phyloP scores from a whole-genome alignment of 352 stramenopile genomes.

The Phytophthora ohioensis region DNA sequence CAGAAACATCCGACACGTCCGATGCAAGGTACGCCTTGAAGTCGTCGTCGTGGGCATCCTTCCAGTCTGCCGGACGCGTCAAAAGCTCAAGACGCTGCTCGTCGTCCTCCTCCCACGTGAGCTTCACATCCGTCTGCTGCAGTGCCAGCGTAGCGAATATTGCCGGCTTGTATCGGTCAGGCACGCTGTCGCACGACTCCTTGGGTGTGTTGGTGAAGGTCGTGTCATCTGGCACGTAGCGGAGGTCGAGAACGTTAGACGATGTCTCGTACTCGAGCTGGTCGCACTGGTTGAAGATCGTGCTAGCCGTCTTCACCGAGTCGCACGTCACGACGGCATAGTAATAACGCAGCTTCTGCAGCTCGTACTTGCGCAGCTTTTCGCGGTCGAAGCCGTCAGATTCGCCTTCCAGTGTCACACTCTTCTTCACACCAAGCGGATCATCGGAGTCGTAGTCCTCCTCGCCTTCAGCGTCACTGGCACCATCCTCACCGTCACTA shows the following conservation, averaged over 20 bases:
- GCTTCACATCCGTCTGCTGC: slow-evolving; percentile 93
- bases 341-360: slow-evolving; percentile 98
- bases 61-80: slow-evolving; percentile 80
- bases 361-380: slow-evolving; percentile 96
- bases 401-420: slow-evolving; percentile 58
- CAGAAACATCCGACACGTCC: slow-evolving; percentile 72
- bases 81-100: slow-evolving; percentile 89
- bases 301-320: slow-evolving; percentile 89
- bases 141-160: slow-evolving; percentile 95
- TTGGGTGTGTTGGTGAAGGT: slow-evolving; percentile 91
- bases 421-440: slow-evolving; percentile 73
- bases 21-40: slow-evolving; percentile 95
- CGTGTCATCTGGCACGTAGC: slow-evolving; percentile 94
- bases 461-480: slow-evolving; percentile 46
- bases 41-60: slow-evolving; percentile 92
- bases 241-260: slow-evolving; percentile 94
- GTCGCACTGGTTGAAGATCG: slow-evolving; percentile 96
- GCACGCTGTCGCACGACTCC: slow-evolving; percentile 81
- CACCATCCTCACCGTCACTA: slow-evolving; percentile 34
- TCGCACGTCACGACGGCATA: slow-evolving; percentile 97
- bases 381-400: slow-evolving; percentile 93
- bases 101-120: slow-evolving; percentile 97
- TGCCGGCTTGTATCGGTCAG: slow-evolving; percentile 94
- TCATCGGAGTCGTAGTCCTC: slow-evolving; percentile 78
- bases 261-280: slow-evolving; percentile 98